A percentile compares a stretch with the other conserved stretches of the same genome.
Evolutionary conservation across 371 early-diverging fungal genomes (phyloP).

Genomic region (Nosema bombycis): DNA sequence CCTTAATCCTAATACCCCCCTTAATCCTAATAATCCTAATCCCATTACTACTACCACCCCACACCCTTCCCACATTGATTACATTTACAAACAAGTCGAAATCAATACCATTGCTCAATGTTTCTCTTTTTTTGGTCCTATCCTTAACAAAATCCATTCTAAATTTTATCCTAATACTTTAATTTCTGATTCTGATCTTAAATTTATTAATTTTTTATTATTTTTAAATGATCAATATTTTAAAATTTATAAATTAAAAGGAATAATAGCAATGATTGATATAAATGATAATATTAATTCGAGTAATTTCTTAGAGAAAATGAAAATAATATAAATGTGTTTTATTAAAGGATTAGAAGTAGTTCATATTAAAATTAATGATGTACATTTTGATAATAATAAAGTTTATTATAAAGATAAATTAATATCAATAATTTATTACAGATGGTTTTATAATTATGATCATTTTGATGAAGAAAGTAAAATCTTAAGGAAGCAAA

Average conservation of each 20-base stretch:
- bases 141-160: slow-evolving; percentile 34
- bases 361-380: slow-evolving; percentile 33
- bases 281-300: neutral
- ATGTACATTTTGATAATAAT: neutral
- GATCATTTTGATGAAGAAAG: slow-evolving; percentile 45
- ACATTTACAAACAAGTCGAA: slow-evolving; percentile 52
- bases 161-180: neutral
- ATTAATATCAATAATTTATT: slow-evolving; percentile 42
- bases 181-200: slow-evolving; percentile 20
- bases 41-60: too few relatives aligned
- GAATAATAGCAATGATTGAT: slow-evolving; percentile 39
- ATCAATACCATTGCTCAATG: slow-evolving; percentile 46
- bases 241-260: slow-evolving; percentile 12
- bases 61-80: too few relatives aligned
- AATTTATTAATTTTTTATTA: slow-evolving; percentile 20
- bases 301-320: slow-evolving; percentile 46
- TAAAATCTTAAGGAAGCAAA: slow-evolving; percentile 24
- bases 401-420: neutral
- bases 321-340: slow-evolving; percentile 25
- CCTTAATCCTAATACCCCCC: too few relatives aligned
- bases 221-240: neutral
- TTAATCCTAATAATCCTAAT: too few relatives aligned
- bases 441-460: slow-evolving; percentile 55
- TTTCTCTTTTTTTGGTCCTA: slow-evolving; percentile 37
- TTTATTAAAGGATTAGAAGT: slow-evolving; percentile 17